Percentiles rank a stretch among this genome's conserved stretches.
Evolutionary conservation across 805 yeast species (phyloP).

Genomic region (Suhomyces faveliae): DNA sequence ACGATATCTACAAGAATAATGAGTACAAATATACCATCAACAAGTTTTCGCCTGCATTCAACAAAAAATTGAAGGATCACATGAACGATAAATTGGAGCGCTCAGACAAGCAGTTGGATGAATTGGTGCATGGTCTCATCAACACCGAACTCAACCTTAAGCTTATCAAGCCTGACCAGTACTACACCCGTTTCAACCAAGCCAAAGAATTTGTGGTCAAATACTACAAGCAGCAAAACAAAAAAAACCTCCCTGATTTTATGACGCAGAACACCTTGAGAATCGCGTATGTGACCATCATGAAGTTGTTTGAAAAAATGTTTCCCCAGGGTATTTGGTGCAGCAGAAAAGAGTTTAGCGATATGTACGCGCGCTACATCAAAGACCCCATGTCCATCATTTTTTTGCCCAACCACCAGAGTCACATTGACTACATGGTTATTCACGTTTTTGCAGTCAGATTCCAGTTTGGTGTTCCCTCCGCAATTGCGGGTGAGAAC

Average conservation of each 20-base stretch:
- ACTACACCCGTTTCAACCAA: slow-evolving; percentile 29
- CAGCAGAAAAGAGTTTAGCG: slow-evolving; percentile 27
- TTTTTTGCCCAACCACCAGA: slow-evolving; percentile 59
- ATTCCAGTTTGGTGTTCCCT: slow-evolving; percentile 52
- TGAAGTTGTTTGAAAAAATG: slow-evolving; percentile 32
- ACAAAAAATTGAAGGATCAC: slow-evolving; percentile 23
- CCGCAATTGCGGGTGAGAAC: slow-evolving; percentile 66
- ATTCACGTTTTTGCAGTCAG: slow-evolving; percentile 54
- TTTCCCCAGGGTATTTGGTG: slow-evolving; percentile 46
- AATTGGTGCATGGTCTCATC: slow-evolving; percentile 32
- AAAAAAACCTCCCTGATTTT: slow-evolving; percentile 37
- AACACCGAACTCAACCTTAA: slow-evolving; percentile 39
- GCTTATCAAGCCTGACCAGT: slow-evolving; percentile 34
- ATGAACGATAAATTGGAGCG: slow-evolving; percentile 33
- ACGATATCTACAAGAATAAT: slow-evolving; percentile 30
- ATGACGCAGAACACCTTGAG: slow-evolving; percentile 25
- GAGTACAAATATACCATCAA: slow-evolving; percentile 36
- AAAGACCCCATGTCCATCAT: slow-evolving; percentile 45
- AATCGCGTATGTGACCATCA: slow-evolving; percentile 38
- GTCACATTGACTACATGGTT: slow-evolving; percentile 61
- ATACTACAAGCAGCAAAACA: slow-evolving; percentile 35
- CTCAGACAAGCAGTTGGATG: slow-evolving; percentile 35
- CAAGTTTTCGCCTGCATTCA: slow-evolving; percentile 29
- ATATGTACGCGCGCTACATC: slow-evolving; percentile 30
- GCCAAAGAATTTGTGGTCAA: slow-evolving; percentile 40